Conservation (phyloP, 179 eudicot species). For the Beta macrorhiza region DNA sequence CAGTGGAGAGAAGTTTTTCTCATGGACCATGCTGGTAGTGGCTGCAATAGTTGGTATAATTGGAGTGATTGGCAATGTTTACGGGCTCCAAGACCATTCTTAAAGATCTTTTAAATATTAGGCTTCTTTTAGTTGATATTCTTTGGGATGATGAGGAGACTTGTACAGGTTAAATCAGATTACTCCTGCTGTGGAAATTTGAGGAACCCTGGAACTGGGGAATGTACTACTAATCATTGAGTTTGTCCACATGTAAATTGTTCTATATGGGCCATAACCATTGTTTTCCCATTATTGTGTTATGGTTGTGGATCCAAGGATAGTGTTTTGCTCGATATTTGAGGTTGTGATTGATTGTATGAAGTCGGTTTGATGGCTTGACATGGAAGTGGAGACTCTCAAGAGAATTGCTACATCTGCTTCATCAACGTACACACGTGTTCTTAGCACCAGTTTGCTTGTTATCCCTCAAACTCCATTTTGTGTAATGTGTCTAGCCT, state of each 20-base stretch:
- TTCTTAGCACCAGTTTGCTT: constrained; percentile 14
- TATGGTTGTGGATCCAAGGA: constrained; percentile 5
- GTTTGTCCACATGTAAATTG: constrained; percentile 15
- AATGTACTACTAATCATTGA: constrained; percentile 13
- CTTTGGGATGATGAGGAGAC: constrained; percentile 20
- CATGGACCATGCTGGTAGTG: constrained; percentile 66
- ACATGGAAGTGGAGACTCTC: constrained; percentile 13
- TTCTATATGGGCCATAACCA: constrained; percentile 10
- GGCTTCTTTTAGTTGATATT: constrained; percentile 22
- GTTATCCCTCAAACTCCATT: constrained; percentile 11
- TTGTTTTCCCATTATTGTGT: neutral
- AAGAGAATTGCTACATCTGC: constrained; percentile 18
- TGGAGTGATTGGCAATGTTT: constrained; percentile 74
- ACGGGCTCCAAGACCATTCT: constrained; percentile 47
- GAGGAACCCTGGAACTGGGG: constrained; percentile 7
- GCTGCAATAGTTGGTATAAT: constrained; percentile 67
- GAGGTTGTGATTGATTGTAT: constrained; percentile 17
- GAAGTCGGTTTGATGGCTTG: constrained; percentile 17
- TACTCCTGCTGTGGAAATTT: neutral
- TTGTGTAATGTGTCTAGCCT: constrained; percentile 14
- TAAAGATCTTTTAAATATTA: constrained; percentile 21
- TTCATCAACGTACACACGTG: constrained; percentile 20
- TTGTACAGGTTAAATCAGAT: constrained; percentile 9
- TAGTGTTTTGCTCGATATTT: constrained; percentile 20
- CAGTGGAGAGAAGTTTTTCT: constrained; percentile 48